Conservation (phyloP, 345 rosid genomes). For the Firmiana major region DNA sequence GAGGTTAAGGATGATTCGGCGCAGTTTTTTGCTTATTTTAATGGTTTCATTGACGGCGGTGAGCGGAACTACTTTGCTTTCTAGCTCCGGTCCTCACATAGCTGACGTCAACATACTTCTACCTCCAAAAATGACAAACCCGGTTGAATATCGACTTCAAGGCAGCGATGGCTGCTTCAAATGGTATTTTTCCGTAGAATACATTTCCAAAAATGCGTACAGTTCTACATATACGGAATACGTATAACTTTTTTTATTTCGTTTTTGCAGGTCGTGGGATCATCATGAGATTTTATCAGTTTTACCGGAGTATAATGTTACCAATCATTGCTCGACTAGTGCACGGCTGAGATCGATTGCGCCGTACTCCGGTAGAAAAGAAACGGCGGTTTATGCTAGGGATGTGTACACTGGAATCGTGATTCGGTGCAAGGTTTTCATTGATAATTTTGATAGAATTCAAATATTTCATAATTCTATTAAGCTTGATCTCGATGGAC, state of each 20-base stretch:
- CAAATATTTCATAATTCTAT: constrained; percentile 91
- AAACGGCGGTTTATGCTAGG: constrained; percentile 90
- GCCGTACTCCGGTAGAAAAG: constrained; percentile 69
- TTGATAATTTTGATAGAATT: constrained; percentile 81
- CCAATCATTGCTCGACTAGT: constrained; percentile 75
- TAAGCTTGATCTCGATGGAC: constrained; percentile 93
- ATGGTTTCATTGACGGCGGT: constrained; percentile 24
- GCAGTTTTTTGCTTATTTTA: constrained; percentile 25
- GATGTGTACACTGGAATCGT: constrained; percentile 73
- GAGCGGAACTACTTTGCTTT: constrained; percentile 29
- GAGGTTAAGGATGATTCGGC: constrained; percentile 33
- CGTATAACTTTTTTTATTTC: neutral
- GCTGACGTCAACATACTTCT: constrained; percentile 85
- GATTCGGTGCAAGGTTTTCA: constrained; percentile 94
- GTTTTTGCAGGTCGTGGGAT: constrained; percentile 85
- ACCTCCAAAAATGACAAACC: constrained; percentile 86
- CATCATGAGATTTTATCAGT: constrained; percentile 86
- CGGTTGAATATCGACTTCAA: constrained; percentile 91
- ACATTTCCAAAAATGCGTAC: neutral
- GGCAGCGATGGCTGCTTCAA: constrained; percentile 98
- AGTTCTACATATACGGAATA: neutral
- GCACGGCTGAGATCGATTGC: constrained; percentile 81
- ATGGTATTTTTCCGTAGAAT: constrained; percentile 39
- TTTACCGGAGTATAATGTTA: constrained; percentile 73
- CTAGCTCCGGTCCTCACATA: constrained; percentile 76